These are phyloP conservation scores for Camellia granthamiana DNA, from an alignment of 148 eudicot species.

Conservation along the genomic window DNA sequence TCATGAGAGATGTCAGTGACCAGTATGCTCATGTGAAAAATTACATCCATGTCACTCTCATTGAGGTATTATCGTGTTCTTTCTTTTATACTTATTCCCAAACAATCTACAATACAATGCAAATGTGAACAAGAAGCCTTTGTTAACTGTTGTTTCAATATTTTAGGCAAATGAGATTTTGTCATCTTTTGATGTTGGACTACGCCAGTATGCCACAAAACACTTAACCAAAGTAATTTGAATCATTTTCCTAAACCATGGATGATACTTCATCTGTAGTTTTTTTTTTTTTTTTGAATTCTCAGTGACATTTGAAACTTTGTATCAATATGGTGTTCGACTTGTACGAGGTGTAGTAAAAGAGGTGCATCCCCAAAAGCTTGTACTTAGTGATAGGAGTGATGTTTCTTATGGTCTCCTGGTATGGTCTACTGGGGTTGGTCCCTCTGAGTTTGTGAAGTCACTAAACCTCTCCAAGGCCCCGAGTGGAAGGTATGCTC, in stretches of 20 bases:
- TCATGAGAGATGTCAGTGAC: conserved; percentile 65
- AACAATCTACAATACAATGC: too few species aligned
- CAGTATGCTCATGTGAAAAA: conserved; percentile 74
- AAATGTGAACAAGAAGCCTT: background rate
- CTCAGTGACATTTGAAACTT: background rate
- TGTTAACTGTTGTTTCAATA: background rate
- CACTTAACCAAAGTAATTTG: conserved; percentile 71
- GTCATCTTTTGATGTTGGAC: conserved; percentile 84
- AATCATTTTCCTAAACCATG: background rate
- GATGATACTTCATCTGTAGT: background rate
- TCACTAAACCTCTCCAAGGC: conserved; percentile 66
- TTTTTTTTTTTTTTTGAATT: background rate
- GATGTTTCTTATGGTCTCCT: conserved; percentile 84
- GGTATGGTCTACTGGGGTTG: conserved; percentile 97
- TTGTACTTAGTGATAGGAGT: conserved; percentile 79
- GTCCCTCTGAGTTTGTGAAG: conserved; percentile 75
- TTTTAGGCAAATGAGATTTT: conserved; percentile 82
- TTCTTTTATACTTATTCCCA: background rate
- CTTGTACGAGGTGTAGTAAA: conserved; percentile 78
- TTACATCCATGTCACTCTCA: conserved; percentile 68
- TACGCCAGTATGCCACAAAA: conserved; percentile 75
- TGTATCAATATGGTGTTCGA: conserved; percentile 67
- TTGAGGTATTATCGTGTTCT: conserved; percentile 52
- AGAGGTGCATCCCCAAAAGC: conserved; percentile 66
- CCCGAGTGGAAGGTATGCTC: conserved; percentile 82